Percentiles rank a stretch among this genome's conserved stretches.
Evolutionary conservation across 108 stramenopile species (phyloP).

Genomic region (Poteriospumella lacustris): DNA sequence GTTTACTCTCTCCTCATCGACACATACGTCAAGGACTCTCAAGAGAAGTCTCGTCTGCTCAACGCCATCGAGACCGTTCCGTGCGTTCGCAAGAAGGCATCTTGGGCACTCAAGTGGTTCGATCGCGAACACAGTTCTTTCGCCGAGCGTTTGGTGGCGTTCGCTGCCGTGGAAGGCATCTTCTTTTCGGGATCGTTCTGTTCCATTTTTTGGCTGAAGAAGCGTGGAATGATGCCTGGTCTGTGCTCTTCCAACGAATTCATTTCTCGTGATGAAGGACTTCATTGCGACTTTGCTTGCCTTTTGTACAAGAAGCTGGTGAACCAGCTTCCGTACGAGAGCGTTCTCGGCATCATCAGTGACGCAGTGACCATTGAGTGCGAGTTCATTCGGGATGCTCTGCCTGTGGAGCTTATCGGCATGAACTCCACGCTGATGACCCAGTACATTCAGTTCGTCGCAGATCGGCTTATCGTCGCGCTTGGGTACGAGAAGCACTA

Average conservation of each 20-base stretch:
- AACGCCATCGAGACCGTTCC: constrained; percentile 75
- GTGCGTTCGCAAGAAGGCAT: constrained; percentile 92
- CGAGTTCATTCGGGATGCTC: constrained; percentile 91
- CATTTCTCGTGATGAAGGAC: constrained; percentile 90
- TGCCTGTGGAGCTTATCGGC: constrained; percentile 98
- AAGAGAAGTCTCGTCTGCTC: constrained; percentile 61
- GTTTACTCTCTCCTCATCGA: constrained; percentile 97
- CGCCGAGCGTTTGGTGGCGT: constrained; percentile 95
- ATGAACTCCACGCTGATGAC: constrained; percentile 97
- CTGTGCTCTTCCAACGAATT: constrained; percentile 97
- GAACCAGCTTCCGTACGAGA: constrained; percentile 64
- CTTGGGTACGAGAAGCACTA: constrained; percentile 78
- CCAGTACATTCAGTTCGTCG: constrained; percentile 98
- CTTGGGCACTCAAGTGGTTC: constrained; percentile 96
- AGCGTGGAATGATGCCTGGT: constrained; percentile 98
- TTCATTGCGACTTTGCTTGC: constrained; percentile 89
- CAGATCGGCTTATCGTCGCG: constrained; percentile 86
- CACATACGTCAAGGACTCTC: constrained; percentile 78
- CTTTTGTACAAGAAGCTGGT: constrained; percentile 86
- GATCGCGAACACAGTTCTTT: constrained; percentile 74
- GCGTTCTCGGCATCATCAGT: constrained; percentile 74
- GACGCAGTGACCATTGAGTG: constrained; percentile 93
- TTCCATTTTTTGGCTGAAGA: constrained; percentile 99
- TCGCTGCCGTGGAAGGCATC: constrained; percentile 99
- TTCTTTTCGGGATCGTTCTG: constrained; percentile 98